phyloP scores from a whole-genome alignment of 257 asterid species.

The Fraxinus pennsylvanica region DNA sequence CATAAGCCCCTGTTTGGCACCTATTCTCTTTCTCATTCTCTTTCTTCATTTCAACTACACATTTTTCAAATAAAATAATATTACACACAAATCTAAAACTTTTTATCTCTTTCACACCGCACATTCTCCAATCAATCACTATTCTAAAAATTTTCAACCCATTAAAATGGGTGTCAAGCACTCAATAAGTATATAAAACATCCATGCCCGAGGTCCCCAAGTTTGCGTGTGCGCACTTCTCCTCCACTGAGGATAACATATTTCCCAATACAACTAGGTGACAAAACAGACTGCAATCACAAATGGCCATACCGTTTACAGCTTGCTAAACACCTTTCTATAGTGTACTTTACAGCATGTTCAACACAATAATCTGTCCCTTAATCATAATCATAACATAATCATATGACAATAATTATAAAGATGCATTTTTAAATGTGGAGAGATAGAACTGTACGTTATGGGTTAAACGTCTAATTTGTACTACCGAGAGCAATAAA shows the following conservation, averaged over 20 bases:
- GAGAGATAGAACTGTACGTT: no score
- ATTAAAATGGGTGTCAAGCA: no score
- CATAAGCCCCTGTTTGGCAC: no score
- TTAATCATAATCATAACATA: not conserved
- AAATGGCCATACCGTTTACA: conserved; percentile 16
- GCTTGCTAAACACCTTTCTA: conserved; percentile 10
- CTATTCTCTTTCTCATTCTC: no score
- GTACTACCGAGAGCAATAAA: not conserved
- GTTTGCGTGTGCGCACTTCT: not conserved
- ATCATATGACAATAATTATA: not conserved
- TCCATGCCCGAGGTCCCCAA: not conserved
- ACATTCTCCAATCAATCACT: no score
- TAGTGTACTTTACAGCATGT: not conserved
- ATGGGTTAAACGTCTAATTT: no score
- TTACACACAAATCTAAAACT: no score
- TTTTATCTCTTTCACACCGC: no score
- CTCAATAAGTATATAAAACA: not conserved
- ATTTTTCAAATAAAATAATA: no score
- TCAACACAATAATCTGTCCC: not conserved
- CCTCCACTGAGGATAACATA: not conserved
- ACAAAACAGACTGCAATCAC: not conserved
- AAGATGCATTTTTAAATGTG: not conserved
- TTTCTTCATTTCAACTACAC: no score
- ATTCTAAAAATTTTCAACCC: no score
- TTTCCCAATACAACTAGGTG: not conserved